Conservation (phyloP, 2,329 filamentous ascomycete species). For the Leptographium galeiforme region DNA sequence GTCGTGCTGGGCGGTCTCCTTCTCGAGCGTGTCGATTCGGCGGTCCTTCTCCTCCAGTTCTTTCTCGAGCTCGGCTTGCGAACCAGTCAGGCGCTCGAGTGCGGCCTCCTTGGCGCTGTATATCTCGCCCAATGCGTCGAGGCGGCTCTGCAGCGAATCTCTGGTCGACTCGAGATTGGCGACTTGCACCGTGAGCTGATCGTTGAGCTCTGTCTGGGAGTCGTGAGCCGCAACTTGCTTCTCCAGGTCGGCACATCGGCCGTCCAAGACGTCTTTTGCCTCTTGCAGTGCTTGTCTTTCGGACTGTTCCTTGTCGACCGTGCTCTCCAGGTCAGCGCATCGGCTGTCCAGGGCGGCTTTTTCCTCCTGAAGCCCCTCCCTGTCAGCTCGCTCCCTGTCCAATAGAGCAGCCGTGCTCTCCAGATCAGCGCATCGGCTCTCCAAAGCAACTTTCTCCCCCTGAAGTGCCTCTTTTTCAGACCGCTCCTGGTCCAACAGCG, state of each 20-base stretch:
- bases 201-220: conserved; percentile 7
- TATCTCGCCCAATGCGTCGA: conserved; percentile 3
- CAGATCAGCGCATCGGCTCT: neutral
- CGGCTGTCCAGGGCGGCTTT: too few relatives aligned
- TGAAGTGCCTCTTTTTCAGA: neutral
- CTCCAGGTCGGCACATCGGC: conserved; percentile 4
- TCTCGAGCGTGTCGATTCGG: neutral
- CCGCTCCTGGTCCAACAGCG: too few relatives aligned
- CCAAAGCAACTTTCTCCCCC: neutral
- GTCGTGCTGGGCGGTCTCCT: neutral
- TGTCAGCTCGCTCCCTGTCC: too few relatives aligned
- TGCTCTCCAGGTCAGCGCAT: too few relatives aligned
- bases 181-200: conserved; percentile 8
- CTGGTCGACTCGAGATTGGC: conserved; percentile 7
- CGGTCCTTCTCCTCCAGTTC: neutral
- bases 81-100: neutral
- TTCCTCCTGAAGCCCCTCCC: neutral
- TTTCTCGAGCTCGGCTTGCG: neutral
- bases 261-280: conserved; percentile 1
- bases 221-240: conserved; percentile 3
- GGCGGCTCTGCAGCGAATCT: conserved; percentile 5
- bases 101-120: neutral
- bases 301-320: neutral
- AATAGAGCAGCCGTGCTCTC: neutral
- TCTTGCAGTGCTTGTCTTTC: neutral